These are phyloP conservation scores for Fraxinus latifolia DNA, from an alignment of 305 asterid species.

Conservation along the genomic window DNA sequence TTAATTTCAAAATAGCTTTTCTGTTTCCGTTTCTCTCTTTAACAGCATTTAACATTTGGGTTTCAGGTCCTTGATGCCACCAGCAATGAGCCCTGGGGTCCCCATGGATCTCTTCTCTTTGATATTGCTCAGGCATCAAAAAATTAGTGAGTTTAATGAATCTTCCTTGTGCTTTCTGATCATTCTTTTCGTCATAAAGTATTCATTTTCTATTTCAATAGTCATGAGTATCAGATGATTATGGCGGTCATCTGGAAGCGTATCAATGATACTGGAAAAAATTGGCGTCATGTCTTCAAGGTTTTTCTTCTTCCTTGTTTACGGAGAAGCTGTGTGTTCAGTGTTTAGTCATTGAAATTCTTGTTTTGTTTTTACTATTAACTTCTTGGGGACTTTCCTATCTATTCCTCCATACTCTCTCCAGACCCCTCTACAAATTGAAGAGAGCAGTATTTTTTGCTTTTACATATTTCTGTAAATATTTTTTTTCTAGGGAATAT, in stretches of 20 bases:
- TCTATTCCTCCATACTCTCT: neutral
- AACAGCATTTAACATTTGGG: conserved; percentile 17
- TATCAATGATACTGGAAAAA: conserved; percentile 80
- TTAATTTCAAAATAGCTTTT: conserved; percentile 5
- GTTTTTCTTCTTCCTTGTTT: conserved; percentile 33
- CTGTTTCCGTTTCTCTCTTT: neutral
- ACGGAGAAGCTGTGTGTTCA: neutral
- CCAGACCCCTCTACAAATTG: neutral
- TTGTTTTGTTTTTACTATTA: neutral
- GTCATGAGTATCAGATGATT: conserved; percentile 91
- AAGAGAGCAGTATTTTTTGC: neutral
- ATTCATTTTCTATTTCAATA: conserved; percentile 35
- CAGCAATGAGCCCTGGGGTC: conserved; percentile 98
- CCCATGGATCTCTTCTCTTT: conserved; percentile 93
- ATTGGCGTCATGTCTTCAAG: conserved; percentile 96
- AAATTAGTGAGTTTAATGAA: conserved; percentile 58
- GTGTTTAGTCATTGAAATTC: conserved; percentile 6
- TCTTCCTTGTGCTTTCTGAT: conserved; percentile 11
- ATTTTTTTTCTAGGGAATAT: neutral
- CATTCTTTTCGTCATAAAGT: conserved; percentile 7
- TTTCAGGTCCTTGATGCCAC: conserved; percentile 92
- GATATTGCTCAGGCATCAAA: conserved; percentile 89
- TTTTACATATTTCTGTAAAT: neutral
- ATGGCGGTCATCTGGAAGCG: conserved; percentile 94
- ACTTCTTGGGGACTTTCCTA: neutral